Conservation (phyloP, 306 rosid species). For the Arachis stenosperma region DNA sequence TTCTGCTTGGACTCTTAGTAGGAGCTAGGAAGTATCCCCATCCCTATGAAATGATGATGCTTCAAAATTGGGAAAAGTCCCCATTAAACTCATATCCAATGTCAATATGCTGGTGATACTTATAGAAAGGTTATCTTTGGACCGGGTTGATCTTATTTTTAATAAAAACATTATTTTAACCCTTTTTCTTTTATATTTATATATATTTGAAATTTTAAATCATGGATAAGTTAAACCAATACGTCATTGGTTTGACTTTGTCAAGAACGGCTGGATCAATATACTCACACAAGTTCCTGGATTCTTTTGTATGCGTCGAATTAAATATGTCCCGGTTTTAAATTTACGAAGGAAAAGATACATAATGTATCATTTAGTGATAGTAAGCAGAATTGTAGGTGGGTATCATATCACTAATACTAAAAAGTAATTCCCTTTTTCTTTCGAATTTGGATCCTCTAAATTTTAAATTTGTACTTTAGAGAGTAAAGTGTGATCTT, state of each 20-base stretch:
- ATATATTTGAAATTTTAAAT: not conserved
- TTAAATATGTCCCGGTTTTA: constrained; percentile 11
- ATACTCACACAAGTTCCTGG: not conserved
- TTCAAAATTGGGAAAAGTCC: constrained; percentile 11
- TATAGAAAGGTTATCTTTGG: not conserved
- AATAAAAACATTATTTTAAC: not conserved
- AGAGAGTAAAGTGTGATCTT: too few species aligned
- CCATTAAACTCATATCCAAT: not conserved
- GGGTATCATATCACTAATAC: not conserved
- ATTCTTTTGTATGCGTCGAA: not conserved
- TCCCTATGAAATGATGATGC: constrained; percentile 1
- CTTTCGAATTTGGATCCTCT: too few species aligned
- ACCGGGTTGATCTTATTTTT: not conserved
- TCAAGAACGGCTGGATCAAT: not conserved
- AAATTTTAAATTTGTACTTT: too few species aligned
- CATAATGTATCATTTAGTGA: constrained; percentile 18
- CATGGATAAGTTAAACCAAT: not conserved
- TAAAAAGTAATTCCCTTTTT: not conserved
- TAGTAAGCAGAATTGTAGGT: not conserved
- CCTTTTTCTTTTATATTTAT: too few species aligned
- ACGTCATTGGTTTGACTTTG: constrained; percentile 1
- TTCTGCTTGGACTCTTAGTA: not conserved
- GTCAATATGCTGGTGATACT: not conserved
- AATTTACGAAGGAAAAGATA: constrained; percentile 7
- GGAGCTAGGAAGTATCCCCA: not conserved